A percentile compares a stretch with the other conserved stretches of the same genome.
These are phyloP conservation scores for Cercis canadensis DNA, from an alignment of 306 rosid species.

Conservation along the genomic window DNA sequence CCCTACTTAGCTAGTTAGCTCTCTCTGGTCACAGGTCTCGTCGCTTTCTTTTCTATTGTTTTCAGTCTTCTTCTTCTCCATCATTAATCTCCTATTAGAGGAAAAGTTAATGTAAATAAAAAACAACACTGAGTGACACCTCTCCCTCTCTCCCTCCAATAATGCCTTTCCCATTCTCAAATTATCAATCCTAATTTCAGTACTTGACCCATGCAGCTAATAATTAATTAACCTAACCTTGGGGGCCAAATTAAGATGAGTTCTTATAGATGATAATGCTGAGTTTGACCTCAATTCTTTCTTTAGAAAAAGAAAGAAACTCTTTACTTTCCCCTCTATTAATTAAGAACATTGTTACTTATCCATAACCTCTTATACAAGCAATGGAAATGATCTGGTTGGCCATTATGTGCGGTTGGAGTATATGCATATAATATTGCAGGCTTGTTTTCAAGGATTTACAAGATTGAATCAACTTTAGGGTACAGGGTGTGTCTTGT, in stretches of 20 bases:
- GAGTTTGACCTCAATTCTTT: too few relatives aligned
- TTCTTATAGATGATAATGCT: too few relatives aligned
- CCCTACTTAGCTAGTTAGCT: slow-evolving; percentile 46
- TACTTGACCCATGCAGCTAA: too few relatives aligned
- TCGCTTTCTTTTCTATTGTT: slow-evolving; percentile 36
- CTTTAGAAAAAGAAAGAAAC: too few relatives aligned
- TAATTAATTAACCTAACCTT: too few relatives aligned
- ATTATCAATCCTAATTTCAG: too few relatives aligned
- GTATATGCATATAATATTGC: slow-evolving; percentile 29
- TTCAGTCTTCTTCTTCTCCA: slow-evolving; percentile 32
- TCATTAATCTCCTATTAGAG: slow-evolving; percentile 26
- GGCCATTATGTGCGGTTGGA: slow-evolving; percentile 59
- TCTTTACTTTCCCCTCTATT: too few relatives aligned
- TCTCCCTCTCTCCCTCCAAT: too few relatives aligned
- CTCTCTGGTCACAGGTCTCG: slow-evolving; percentile 43
- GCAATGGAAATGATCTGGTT: slow-evolving; percentile 57
- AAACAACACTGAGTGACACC: too few relatives aligned
- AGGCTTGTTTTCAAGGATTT: slow-evolving; percentile 29
- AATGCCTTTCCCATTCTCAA: too few relatives aligned
- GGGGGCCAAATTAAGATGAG: too few relatives aligned
- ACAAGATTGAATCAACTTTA: slow-evolving; percentile 57
- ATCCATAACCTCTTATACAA: slow-evolving; percentile 38
- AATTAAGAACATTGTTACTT: not conserved
- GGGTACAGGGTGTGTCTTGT: slow-evolving; percentile 56
- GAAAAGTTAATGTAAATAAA: too few relatives aligned